Evolutionary conservation across 2,329 filamentous ascomycete species (phyloP).

Genomic region (Ciborinia camelliae): DNA sequence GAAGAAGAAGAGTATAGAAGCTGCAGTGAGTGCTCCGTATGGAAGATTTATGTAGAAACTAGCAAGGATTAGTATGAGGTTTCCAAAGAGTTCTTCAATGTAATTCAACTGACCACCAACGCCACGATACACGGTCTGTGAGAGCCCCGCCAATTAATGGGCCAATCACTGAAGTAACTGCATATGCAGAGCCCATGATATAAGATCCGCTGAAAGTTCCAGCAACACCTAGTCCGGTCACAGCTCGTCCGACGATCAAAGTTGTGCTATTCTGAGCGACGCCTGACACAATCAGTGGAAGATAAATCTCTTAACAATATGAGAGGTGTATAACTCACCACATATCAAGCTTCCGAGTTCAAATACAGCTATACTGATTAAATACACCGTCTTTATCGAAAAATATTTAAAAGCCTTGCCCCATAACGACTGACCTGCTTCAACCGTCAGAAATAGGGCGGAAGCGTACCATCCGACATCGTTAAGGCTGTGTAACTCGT

Average conservation of each 20-base stretch:
- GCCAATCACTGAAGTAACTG: constrained; percentile 28
- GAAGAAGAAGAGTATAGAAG: constrained; percentile 44
- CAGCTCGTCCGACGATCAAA: constrained; percentile 37
- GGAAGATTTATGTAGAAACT: constrained; percentile 40
- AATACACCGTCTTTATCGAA: constrained; percentile 29
- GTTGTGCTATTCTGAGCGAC: constrained; percentile 33
- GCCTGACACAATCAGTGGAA: not conserved
- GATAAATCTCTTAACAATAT: no score
- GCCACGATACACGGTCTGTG: constrained; percentile 38
- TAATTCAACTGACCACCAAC: constrained; percentile 35
- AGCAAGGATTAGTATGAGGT: no score
- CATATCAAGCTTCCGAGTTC: constrained; percentile 38
- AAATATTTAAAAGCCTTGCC: constrained; percentile 31
- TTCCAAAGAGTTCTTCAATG: no score
- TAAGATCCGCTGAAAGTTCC: constrained; percentile 37
- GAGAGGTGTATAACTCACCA: no score
- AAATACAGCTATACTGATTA: constrained; percentile 35
- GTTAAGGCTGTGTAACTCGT: constrained; percentile 38
- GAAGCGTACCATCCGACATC: constrained; percentile 49
- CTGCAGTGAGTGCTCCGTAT: constrained; percentile 38
- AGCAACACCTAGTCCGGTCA: constrained; percentile 35
- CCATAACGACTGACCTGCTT: constrained; percentile 24
- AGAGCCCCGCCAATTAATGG: constrained; percentile 39
- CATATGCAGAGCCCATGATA: constrained; percentile 46
- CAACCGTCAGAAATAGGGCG: constrained; percentile 48